Evolutionary conservation across 2,329 filamentous ascomycete species (phyloP).

Genomic region (Colletotrichum salicis): DNA sequence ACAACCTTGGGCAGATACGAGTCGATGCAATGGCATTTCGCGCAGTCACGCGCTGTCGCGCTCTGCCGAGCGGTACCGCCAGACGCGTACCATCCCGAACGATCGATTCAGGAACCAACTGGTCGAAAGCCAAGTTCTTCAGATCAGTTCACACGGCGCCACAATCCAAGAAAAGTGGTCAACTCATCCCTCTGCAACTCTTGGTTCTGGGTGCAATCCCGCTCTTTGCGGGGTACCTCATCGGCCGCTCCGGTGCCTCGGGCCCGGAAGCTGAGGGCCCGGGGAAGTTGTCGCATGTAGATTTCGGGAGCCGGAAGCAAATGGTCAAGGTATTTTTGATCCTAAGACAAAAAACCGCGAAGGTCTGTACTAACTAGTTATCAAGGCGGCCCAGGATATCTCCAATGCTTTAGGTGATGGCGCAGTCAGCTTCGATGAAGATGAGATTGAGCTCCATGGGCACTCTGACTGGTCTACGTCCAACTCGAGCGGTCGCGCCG

Average conservation of each 20-base stretch:
- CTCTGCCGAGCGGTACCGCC: neutral
- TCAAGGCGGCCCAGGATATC: slow-evolving; percentile 21
- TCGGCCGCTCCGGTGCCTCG: slow-evolving; percentile 2
- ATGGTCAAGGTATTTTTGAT: slow-evolving; percentile 1
- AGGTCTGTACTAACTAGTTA: neutral
- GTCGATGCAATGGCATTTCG: neutral
- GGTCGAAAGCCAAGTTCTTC: neutral
- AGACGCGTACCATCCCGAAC: neutral
- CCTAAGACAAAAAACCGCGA: no score
- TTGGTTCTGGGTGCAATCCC: slow-evolving; percentile 14
- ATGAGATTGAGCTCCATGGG: slow-evolving; percentile 72
- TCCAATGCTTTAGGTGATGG: slow-evolving; percentile 61
- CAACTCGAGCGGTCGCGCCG: slow-evolving; percentile 71
- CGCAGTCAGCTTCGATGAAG: slow-evolving; percentile 70
- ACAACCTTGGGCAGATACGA: neutral
- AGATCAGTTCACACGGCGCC: neutral
- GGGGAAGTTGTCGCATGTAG: neutral
- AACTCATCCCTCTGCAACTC: slow-evolving; percentile 10
- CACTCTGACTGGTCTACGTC: slow-evolving; percentile 78
- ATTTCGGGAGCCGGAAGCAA: slow-evolving; percentile 6
- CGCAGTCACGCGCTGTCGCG: neutral
- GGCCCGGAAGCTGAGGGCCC: neutral
- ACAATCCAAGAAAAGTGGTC: neutral
- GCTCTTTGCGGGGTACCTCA: slow-evolving; percentile 18
- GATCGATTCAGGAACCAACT: neutral